phyloP scores from a whole-genome alignment of 2,329 filamentous ascomycete genomes.

The Ophiocordyceps robertsii region DNA sequence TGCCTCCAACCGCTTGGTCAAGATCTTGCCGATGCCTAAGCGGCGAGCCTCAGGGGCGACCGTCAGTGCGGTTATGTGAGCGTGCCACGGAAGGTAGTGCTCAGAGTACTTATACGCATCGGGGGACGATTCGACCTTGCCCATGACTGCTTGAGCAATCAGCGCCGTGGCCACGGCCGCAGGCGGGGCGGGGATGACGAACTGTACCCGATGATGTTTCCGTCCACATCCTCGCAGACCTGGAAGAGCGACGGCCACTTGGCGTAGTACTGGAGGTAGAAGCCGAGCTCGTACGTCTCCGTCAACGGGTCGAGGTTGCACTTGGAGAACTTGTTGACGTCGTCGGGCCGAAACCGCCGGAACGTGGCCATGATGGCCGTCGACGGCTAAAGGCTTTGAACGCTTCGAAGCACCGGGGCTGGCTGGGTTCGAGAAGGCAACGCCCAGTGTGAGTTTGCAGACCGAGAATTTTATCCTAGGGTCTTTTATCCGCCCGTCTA shows the following conservation, averaged over 20 bases:
- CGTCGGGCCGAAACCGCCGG: constrained; percentile 69
- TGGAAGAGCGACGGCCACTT: constrained; percentile 94
- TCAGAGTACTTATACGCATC: constrained; percentile 59
- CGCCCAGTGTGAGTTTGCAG: no score
- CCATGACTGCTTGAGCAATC: constrained; percentile 61
- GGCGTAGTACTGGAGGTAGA: constrained; percentile 92
- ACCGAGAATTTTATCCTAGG: no score
- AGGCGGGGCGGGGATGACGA: constrained; percentile 18
- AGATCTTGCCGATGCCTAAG: constrained; percentile 71
- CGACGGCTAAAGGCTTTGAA: background rate
- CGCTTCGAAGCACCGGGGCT: no score
- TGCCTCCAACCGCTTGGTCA: constrained; percentile 71
- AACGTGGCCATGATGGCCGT: constrained; percentile 60
- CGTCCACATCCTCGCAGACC: constrained; percentile 72
- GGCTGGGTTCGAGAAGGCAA: no score
- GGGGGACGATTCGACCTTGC: constrained; percentile 84
- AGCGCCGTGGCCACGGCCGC: constrained; percentile 7
- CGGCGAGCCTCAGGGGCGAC: constrained; percentile 78
- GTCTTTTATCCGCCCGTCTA: no score
- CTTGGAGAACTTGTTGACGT: constrained; percentile 80
- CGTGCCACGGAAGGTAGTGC: constrained; percentile 98
- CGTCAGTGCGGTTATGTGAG: constrained; percentile 91
- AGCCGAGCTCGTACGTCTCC: constrained; percentile 93
- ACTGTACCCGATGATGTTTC: constrained; percentile 95
- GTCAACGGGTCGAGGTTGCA: constrained; percentile 94